Evolutionary conservation across 176 grass and related monocot genomes (phyloP).

Genomic region (Cenchrus americanus): DNA sequence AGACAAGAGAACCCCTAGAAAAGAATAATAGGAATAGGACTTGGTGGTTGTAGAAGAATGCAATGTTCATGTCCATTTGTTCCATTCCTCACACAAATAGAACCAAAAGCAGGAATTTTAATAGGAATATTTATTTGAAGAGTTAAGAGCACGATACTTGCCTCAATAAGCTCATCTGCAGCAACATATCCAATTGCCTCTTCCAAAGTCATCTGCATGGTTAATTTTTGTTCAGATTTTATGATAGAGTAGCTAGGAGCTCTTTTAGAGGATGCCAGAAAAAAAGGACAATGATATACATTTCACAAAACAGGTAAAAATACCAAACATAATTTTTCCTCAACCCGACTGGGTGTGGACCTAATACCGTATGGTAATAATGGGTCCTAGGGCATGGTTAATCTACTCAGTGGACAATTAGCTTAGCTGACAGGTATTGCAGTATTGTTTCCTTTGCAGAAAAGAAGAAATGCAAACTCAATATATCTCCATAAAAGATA

Average conservation of each 20-base stretch:
- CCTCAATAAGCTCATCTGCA: conserved; percentile 99
- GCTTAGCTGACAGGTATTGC: background rate
- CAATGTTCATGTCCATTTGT: conserved; percentile 25
- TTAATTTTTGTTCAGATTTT: conserved; percentile 47
- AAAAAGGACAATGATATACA: conserved; percentile 9
- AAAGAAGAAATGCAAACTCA: background rate
- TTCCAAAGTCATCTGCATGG: conserved; percentile 92
- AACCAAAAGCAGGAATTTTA: background rate
- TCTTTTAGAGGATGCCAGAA: background rate
- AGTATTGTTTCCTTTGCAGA: conserved; percentile 1
- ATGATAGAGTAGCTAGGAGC: background rate
- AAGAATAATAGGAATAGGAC: background rate
- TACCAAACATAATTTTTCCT: background rate
- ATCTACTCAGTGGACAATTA: background rate
- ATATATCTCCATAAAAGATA: conserved; percentile 16
- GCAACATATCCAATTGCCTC: conserved; percentile 99
- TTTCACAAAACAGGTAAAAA: conserved; percentile 12
- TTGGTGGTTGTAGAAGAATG: conserved; percentile 10
- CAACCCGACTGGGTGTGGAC: background rate
- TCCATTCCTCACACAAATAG: conserved; percentile 1
- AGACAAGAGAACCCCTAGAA: background rate
- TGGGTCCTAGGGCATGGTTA: conserved; percentile 1
- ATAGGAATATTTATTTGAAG: background rate
- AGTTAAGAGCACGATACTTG: conserved; percentile 48
- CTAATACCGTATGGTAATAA: conserved; percentile 4